phyloP scores from a whole-genome alignment of 306 rosid species.

The Acacia acuminata region DNA sequence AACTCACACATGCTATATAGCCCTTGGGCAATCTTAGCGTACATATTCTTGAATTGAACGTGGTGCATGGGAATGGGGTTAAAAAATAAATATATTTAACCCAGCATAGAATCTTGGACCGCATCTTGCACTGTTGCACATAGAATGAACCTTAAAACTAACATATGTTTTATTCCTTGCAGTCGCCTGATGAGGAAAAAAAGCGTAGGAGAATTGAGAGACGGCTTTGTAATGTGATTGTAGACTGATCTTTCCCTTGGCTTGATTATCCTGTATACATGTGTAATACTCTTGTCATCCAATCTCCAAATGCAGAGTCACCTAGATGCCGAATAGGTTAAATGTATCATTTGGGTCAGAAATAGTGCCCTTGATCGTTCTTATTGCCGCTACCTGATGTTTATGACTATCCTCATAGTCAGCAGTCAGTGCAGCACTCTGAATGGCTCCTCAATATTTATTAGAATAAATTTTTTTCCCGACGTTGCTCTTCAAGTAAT shows the following conservation, averaged over 20 bases:
- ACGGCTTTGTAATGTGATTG: slow-evolving; percentile 65
- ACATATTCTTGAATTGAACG: background rate
- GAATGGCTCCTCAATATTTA: slow-evolving; percentile 26
- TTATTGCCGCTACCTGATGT: background rate
- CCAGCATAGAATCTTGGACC: background rate
- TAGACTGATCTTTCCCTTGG: slow-evolving; percentile 37
- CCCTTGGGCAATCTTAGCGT: background rate
- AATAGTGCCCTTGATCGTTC: slow-evolving; percentile 35
- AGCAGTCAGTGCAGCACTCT: slow-evolving; percentile 16
- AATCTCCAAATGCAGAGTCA: slow-evolving; percentile 21
- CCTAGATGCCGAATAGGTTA: slow-evolving; percentile 23
- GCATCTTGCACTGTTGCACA: background rate
- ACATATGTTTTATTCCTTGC: slow-evolving; percentile 27
- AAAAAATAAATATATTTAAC: background rate
- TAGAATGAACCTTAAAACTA: background rate
- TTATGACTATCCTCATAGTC: slow-evolving; percentile 11
- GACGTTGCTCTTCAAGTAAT: background rate
- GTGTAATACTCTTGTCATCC: slow-evolving; percentile 26
- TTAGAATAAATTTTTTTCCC: slow-evolving; percentile 35
- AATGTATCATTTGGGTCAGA: slow-evolving; percentile 22
- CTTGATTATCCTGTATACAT: slow-evolving; percentile 31
- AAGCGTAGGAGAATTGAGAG: slow-evolving; percentile 65
- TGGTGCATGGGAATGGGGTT: background rate
- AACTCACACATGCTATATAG: background rate
- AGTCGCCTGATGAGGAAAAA: slow-evolving; percentile 52